Conservation (phyloP, 768 basidiomycete genomes). For the Coprinopsis sp. region DNA sequence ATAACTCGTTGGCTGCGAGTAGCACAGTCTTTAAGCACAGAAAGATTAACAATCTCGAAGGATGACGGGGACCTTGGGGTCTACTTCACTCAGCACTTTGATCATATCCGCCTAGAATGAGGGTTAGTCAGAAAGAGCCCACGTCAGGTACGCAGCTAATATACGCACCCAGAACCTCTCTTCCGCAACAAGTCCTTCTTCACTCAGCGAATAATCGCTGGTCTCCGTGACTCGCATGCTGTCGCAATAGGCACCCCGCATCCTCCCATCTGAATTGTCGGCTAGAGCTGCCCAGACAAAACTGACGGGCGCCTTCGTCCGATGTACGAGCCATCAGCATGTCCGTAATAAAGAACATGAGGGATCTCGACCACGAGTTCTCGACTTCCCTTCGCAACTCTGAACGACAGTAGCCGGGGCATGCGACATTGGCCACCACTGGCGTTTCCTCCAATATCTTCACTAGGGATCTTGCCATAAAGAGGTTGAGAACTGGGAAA, state of each 20-base stretch:
- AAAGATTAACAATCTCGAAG: too few species aligned
- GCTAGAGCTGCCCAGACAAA: conserved; percentile 31
- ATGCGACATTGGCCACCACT: conserved; percentile 31
- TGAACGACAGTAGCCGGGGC: conserved; percentile 41
- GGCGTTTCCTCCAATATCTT: conserved; percentile 22
- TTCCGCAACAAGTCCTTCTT: background rate
- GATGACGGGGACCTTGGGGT: background rate
- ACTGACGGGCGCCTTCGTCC: conserved; percentile 31
- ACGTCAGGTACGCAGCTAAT: background rate
- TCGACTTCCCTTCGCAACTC: conserved; percentile 27
- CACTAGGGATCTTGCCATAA: conserved; percentile 34
- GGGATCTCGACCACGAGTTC: conserved; percentile 11
- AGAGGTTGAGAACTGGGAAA: conserved; percentile 33
- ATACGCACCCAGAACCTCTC: conserved; percentile 7
- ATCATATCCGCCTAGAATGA: background rate
- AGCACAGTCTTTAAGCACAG: too few species aligned
- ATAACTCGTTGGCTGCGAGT: too few species aligned
- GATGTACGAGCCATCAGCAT: conserved; percentile 29
- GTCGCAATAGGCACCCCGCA: conserved; percentile 29
- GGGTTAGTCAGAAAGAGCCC: background rate
- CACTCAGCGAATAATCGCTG: conserved; percentile 21
- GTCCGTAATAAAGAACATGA: conserved; percentile 23
- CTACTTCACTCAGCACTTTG: background rate
- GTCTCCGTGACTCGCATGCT: conserved; percentile 22
- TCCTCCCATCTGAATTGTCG: conserved; percentile 17